A percentile compares a stretch with the other conserved stretches of the same genome.
These are phyloP conservation scores for Coemansia guatemalensis DNA, from an alignment of 192 early-diverging fungal genomes.

Conservation along the genomic window DNA sequence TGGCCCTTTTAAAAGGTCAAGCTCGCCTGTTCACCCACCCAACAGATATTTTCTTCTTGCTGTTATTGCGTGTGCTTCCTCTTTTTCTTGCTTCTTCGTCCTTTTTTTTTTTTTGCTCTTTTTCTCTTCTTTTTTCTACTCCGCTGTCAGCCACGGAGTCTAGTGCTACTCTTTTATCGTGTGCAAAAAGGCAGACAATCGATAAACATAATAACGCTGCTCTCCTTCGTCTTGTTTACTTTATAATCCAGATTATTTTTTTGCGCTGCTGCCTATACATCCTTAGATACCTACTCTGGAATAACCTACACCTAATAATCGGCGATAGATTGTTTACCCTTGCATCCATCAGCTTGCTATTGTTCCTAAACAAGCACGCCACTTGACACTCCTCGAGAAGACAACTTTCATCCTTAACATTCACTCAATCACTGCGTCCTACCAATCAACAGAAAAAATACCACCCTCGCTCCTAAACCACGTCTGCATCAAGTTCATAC, in stretches of 20 bases:
- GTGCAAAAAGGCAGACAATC: too few relatives aligned
- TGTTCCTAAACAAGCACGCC: neutral
- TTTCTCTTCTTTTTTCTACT: conserved; percentile 11
- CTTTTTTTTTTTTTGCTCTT: conserved; percentile 12
- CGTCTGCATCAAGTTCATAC: neutral
- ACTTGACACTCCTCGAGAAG: too few relatives aligned
- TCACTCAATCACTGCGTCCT: neutral
- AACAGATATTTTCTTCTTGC: too few relatives aligned
- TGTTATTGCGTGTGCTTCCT: neutral
- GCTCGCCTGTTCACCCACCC: too few relatives aligned
- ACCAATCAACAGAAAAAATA: neutral
- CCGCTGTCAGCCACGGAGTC: neutral
- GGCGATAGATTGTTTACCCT: too few relatives aligned
- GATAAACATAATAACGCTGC: neutral
- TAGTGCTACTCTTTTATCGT: too few relatives aligned
- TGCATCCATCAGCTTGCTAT: neutral
- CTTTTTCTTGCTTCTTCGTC: neutral
- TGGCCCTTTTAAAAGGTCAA: conserved; percentile 1
- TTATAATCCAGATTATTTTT: conserved; percentile 5
- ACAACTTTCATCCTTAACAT: neutral
- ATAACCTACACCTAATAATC: too few relatives aligned
- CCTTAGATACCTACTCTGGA: neutral
- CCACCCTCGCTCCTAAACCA: neutral
- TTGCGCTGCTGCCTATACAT: neutral
- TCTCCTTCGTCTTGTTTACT: neutral